Conservation (phyloP, 768 basidiomycete species). For the Boletus bicolor region DNA sequence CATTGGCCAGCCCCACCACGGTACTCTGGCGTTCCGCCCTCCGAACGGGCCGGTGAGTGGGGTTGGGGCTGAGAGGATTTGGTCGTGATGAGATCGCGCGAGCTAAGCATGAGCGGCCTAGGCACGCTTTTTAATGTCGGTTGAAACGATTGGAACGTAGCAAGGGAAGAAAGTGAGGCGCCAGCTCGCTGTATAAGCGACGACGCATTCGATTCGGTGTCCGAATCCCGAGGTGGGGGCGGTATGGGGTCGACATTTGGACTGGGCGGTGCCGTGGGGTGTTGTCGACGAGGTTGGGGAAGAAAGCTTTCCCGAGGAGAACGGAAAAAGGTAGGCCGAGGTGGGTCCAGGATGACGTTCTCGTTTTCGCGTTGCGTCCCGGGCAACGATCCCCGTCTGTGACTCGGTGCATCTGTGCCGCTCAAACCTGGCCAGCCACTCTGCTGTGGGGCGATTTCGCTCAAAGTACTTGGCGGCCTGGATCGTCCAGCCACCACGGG, state of each 20-base stretch:
- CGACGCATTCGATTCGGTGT: constrained; percentile 14
- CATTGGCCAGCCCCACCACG: constrained; percentile 37
- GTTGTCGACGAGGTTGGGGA: constrained; percentile 32
- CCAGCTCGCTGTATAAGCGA: constrained; percentile 38
- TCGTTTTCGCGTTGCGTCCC: constrained; percentile 33
- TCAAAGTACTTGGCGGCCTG: constrained; percentile 21
- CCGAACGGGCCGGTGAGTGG: constrained; percentile 31
- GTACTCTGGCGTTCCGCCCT: constrained; percentile 33
- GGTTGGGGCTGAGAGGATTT: constrained; percentile 19
- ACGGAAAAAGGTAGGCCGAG: constrained; percentile 55
- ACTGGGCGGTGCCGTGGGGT: constrained; percentile 31
- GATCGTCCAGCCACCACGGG: constrained; percentile 2
- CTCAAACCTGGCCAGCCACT: constrained; percentile 14
- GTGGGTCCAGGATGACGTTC: constrained; percentile 45
- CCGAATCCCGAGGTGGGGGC: constrained; percentile 20
- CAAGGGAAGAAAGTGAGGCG: constrained; percentile 42
- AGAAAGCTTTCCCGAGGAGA: constrained; percentile 56
- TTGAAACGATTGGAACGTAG: constrained; percentile 36
- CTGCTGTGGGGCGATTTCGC: constrained; percentile 17
- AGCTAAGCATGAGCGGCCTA: constrained; percentile 61
- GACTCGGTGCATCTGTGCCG: constrained; percentile 1
- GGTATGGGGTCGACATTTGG: constrained; percentile 19
- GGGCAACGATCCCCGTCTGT: constrained; percentile 43
- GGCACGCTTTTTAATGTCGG: constrained; percentile 52
- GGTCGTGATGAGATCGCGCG: constrained; percentile 42